Percentiles rank a stretch among this genome's conserved stretches.
These are phyloP conservation scores for Phytopythium helicoides DNA, from an alignment of 352 stramenopile species.

Conservation along the genomic window DNA sequence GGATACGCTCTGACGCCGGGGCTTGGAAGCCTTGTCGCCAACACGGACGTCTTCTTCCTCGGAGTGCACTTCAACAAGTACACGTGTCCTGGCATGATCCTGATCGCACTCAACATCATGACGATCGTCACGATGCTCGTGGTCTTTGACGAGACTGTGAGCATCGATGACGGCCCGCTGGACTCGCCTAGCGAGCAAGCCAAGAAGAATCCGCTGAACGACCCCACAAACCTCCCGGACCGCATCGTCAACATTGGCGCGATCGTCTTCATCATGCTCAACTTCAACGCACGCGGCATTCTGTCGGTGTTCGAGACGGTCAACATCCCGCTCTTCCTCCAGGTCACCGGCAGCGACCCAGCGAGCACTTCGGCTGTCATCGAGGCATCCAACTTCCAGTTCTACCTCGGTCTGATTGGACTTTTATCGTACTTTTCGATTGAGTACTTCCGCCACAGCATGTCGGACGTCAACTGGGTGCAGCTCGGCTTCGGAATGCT, in stretches of 20 bases:
- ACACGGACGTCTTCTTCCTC: too few relatives aligned
- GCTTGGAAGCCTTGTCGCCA: too few relatives aligned
- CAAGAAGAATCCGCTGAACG: constrained; percentile 44
- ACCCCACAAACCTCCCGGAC: constrained; percentile 54
- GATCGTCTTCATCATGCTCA: constrained; percentile 78
- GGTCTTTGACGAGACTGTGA: too few relatives aligned
- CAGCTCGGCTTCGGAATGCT: constrained; percentile 67
- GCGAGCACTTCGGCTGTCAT: constrained; percentile 49
- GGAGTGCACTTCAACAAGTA: too few relatives aligned
- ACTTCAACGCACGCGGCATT: constrained; percentile 74
- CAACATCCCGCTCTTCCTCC: constrained; percentile 78
- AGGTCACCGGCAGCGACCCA: constrained; percentile 62
- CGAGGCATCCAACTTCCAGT: constrained; percentile 80
- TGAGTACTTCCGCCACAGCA: constrained; percentile 64
- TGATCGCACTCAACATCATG: too few relatives aligned
- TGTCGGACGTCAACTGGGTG: constrained; percentile 73
- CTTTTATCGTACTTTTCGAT: constrained; percentile 79
- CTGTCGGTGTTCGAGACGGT: constrained; percentile 83
- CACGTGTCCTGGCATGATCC: too few relatives aligned
- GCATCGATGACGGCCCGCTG: constrained; percentile 53
- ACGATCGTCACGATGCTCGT: too few relatives aligned
- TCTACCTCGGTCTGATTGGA: constrained; percentile 72
- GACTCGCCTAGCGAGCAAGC: constrained; percentile 39
- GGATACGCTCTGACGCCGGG: too few relatives aligned
- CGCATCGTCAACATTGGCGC: constrained; percentile 72